Evolutionary conservation across 129 eudicot genomes (phyloP).

Genomic region (Sambucus nigra): DNA sequence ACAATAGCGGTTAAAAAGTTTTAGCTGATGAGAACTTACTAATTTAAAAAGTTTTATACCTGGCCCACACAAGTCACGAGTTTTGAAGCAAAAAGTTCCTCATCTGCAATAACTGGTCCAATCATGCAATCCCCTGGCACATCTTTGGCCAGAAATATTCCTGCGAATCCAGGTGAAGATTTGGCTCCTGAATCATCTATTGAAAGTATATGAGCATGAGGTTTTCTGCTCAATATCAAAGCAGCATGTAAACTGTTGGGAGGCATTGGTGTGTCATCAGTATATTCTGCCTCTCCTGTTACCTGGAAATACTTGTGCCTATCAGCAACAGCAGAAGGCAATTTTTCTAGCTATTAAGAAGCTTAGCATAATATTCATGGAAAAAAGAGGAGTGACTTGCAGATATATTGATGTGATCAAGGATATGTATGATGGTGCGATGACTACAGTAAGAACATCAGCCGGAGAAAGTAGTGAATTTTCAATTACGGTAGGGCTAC

Average conservation of each 20-base stretch:
- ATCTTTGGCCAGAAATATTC: conserved; percentile 75
- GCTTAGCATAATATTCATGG: neutral
- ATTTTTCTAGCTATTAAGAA: neutral
- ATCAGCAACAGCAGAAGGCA: conserved; percentile 1
- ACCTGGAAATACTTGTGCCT: conserved; percentile 31
- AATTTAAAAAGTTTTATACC: conserved; percentile 55
- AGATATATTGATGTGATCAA: too few species aligned
- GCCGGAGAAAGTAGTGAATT: too few species aligned
- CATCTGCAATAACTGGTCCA: conserved; percentile 72
- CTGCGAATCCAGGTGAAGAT: conserved; percentile 77
- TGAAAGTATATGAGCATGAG: conserved; percentile 84
- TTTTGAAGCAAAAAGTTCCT: conserved; percentile 85
- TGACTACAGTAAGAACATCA: too few species aligned
- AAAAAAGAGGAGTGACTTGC: neutral
- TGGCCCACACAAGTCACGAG: conserved; percentile 96
- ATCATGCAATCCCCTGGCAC: conserved; percentile 56
- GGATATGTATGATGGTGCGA: too few species aligned
- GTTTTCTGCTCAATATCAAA: conserved; percentile 63
- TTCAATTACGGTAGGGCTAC: too few species aligned
- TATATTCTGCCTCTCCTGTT: conserved; percentile 95
- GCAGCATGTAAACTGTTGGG: conserved; percentile 89
- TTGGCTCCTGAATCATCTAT: conserved; percentile 77
- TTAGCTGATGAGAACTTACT: too few species aligned
- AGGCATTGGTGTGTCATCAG: conserved; percentile 88
- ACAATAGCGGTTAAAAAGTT: too few species aligned